Percentiles rank a stretch among this genome's conserved stretches.
Evolutionary conservation across 768 basidiomycete species (phyloP).

Genomic region (Lactarius trivialis): DNA sequence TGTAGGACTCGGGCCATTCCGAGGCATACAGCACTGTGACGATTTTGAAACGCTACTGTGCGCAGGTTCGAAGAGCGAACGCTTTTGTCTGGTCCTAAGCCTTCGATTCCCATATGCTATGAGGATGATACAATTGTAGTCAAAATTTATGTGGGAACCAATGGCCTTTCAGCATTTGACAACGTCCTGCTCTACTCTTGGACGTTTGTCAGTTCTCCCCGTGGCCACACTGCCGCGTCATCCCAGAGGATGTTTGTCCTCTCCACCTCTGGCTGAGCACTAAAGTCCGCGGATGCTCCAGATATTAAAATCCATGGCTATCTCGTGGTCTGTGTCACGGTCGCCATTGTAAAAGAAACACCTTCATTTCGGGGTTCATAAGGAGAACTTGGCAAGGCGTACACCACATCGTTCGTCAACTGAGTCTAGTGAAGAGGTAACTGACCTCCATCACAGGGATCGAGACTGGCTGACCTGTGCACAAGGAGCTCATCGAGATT

Average conservation of each 20-base stretch:
- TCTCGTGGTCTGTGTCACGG: not conserved
- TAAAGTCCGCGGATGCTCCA: not conserved
- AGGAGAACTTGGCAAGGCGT: not conserved
- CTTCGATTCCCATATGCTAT: not conserved
- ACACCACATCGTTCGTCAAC: not conserved
- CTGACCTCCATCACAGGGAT: not conserved
- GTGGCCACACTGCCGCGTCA: slow-evolving; percentile 4
- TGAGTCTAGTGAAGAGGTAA: too few species aligned
- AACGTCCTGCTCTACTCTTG: slow-evolving; percentile 56
- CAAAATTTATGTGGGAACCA: slow-evolving; percentile 61
- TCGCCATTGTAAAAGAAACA: not conserved
- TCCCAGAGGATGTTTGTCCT: slow-evolving; percentile 9
- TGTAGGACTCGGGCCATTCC: too few species aligned
- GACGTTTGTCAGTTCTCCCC: slow-evolving; percentile 26
- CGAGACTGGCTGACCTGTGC: not conserved
- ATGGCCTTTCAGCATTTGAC: slow-evolving; percentile 50
- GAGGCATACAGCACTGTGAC: too few species aligned
- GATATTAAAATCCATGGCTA: not conserved
- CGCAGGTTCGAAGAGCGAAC: not conserved
- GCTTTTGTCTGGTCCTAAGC: not conserved
- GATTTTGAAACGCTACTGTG: too few species aligned
- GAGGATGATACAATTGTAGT: slow-evolving; percentile 12
- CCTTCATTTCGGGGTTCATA: not conserved
- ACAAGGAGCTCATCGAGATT: not conserved
- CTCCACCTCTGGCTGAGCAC: not conserved